Evolutionary conservation across 345 rosid genomes (phyloP), one percentile per base, ranked within the genome.

Genomic region (Melastoma malabathricum): DNA sequence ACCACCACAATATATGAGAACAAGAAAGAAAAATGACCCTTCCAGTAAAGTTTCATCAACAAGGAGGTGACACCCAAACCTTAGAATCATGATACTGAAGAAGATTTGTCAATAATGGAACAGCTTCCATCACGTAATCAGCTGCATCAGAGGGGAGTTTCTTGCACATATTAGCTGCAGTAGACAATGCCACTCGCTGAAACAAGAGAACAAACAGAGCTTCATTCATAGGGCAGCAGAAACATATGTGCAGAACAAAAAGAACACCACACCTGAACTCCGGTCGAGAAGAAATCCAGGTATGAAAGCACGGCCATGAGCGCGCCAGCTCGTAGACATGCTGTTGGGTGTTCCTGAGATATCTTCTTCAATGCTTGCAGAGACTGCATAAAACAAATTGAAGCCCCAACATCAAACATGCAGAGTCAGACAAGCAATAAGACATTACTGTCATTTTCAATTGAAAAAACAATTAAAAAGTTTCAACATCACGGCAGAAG

Each of bases 131-230:
- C 69, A 88, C 99, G 72, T 81, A 93, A 68, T 93, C 99, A 65
- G 99, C 80, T 23, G 97, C 99, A 76, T 93, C 97, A 51, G 99
- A 80, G 63, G 99, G 99, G 54, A 88, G 90, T 58, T 88, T 93
- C 80, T 89, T 93, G 78, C 99, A 93, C 94, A 93, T 93, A 65
- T 93, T 93, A 69, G 99, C 99, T 64, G 99, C 99, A 53, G 99
- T 93, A 46, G 96, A 83, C 62, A 93, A 61, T 18, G 99, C 99
- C 17, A 88, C 99, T 51, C 99, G 82, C 99, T 93, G 63, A 51
- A 64, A 59, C 19, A 65, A 31, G 34, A 39, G 25, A 29, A 18
- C 10, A 58, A 44, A 51, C n/a, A 58, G 4, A 47, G 9, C 18
- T 20, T 17, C 34, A 10, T 39, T 27, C 47, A 29, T 56, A 39